phyloP scores from a whole-genome alignment of 1,284 basidiomycete genomes.

The Porogramme epimiltina region DNA sequence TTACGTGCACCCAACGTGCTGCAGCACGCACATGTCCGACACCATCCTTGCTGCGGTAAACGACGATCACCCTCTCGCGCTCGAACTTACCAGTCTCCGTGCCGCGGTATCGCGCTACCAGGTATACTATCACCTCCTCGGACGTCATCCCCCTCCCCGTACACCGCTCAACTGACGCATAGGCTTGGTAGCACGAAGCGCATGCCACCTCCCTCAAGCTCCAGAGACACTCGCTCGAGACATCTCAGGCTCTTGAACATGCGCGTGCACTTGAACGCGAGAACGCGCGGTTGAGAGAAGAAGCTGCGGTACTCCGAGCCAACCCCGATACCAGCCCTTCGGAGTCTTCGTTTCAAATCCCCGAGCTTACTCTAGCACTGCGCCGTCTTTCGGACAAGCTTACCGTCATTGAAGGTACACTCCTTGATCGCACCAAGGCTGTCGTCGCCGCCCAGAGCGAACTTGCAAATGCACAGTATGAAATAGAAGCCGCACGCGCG shows the following conservation, averaged over 20 bases:
- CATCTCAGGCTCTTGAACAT: conserved; percentile 49
- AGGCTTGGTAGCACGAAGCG: conserved; percentile 61
- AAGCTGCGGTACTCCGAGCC: conserved; percentile 53
- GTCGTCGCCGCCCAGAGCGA: conserved; percentile 46
- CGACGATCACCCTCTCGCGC: conserved; percentile 64
- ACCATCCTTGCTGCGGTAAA: conserved; percentile 15
- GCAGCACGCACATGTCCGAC: conserved; percentile 19
- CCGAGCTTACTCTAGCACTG: conserved; percentile 66
- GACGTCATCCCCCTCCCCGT: conserved; percentile 14
- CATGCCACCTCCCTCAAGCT: conserved; percentile 64
- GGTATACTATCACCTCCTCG: conserved; percentile 37
- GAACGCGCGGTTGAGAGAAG: conserved; percentile 54
- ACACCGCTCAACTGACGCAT: conserved; percentile 29
- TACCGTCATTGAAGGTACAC: conserved; percentile 52
- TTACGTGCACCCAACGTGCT: conserved; percentile 21
- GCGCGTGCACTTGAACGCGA: conserved; percentile 54
- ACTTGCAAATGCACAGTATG: conserved; percentile 41
- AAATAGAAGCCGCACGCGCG: conserved; percentile 52
- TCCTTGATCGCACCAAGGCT: conserved; percentile 52
- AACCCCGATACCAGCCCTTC: conserved; percentile 46
- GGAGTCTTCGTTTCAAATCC: conserved; percentile 51
- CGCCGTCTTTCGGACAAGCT: conserved; percentile 71
- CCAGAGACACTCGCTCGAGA: conserved; percentile 60
- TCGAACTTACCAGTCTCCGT: conserved; percentile 66
- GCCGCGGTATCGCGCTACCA: conserved; percentile 68